Percentiles rank a stretch among this genome's conserved stretches.
phyloP scores from a whole-genome alignment of 495 filamentous ascomycete genomes.

The Glarea lozoyensis region DNA sequence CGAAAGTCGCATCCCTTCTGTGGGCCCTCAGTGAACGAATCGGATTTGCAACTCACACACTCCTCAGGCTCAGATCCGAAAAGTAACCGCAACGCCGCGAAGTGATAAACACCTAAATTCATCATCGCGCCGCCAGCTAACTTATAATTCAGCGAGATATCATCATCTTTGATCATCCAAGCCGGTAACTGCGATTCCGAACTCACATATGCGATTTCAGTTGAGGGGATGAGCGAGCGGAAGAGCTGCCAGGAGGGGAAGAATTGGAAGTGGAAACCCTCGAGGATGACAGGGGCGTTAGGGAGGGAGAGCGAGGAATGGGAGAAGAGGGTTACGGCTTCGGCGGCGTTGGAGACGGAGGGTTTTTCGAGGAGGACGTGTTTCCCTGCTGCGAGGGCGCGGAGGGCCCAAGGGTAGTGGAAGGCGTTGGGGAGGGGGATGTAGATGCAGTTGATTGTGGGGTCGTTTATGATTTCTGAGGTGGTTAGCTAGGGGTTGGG shows the following conservation, averaged over 20 bases:
- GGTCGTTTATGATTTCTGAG: conserved; percentile 41
- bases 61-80: too few relatives aligned
- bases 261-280: conserved; percentile 51
- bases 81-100: too few relatives aligned
- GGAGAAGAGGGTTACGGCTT: conserved; percentile 35
- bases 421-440: conserved; percentile 40
- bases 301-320: conserved; percentile 20
- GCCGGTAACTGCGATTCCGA: conserved; percentile 25
- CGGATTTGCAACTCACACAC: too few relatives aligned
- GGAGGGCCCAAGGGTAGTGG: conserved; percentile 44
- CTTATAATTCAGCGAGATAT: conserved; percentile 47
- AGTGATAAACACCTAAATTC: too few relatives aligned
- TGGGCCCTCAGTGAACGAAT: too few relatives aligned
- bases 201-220: conserved; percentile 28
- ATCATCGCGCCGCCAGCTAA: too few relatives aligned
- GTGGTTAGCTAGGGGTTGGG: too few relatives aligned
- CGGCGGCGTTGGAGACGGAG: conserved; percentile 36
- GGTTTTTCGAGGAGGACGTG: conserved; percentile 54
- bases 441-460: conserved; percentile 40
- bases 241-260: conserved; percentile 46
- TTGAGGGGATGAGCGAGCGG: conserved; percentile 28
- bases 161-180: conserved; percentile 24
- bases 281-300: conserved; percentile 36
- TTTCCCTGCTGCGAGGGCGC: conserved; percentile 39
- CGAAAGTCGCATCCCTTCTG: too few relatives aligned